Conservation (phyloP, 257 asterid genomes). For the Parsonsia alboflavescens region DNA sequence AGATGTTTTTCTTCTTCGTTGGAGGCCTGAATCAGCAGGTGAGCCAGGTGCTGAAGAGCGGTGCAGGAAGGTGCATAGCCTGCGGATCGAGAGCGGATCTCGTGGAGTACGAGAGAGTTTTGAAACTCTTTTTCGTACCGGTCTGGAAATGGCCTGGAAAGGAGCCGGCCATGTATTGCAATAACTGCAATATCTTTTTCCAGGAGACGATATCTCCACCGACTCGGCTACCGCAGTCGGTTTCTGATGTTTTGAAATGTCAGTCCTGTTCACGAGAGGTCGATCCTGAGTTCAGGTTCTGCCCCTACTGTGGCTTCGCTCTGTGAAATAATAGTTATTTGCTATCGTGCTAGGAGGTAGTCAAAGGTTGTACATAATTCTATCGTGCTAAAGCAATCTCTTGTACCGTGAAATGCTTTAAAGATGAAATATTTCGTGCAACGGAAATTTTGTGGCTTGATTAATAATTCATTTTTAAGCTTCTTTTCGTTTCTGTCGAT, state of each 20-base stretch:
- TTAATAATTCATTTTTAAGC: too few species aligned
- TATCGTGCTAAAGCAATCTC: neutral
- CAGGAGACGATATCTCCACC: constrained; percentile 41
- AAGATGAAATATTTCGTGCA: too few species aligned
- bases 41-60: constrained; percentile 55
- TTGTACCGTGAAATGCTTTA: too few species aligned
- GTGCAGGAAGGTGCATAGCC: constrained; percentile 59
- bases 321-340: constrained; percentile 19
- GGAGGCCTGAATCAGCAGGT: constrained; percentile 79
- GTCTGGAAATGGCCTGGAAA: constrained; percentile 86
- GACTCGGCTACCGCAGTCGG: constrained; percentile 12
- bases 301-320: constrained; percentile 68
- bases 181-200: constrained; percentile 57
- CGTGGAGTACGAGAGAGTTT: constrained; percentile 69
- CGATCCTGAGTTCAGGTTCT: constrained; percentile 50
- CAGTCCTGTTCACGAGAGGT: constrained; percentile 49
- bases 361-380: neutral
- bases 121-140: constrained; percentile 77
- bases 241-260: constrained; percentile 29
- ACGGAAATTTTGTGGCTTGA: too few species aligned
- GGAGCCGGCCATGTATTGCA: constrained; percentile 56
- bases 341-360: neutral
- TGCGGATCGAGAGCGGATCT: constrained; percentile 77
- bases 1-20: constrained; percentile 73
- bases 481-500: too few species aligned